These are phyloP conservation scores for Chrysoporthe puriensis DNA, from an alignment of 2,329 filamentous ascomycete genomes.

Conservation along the genomic window DNA sequence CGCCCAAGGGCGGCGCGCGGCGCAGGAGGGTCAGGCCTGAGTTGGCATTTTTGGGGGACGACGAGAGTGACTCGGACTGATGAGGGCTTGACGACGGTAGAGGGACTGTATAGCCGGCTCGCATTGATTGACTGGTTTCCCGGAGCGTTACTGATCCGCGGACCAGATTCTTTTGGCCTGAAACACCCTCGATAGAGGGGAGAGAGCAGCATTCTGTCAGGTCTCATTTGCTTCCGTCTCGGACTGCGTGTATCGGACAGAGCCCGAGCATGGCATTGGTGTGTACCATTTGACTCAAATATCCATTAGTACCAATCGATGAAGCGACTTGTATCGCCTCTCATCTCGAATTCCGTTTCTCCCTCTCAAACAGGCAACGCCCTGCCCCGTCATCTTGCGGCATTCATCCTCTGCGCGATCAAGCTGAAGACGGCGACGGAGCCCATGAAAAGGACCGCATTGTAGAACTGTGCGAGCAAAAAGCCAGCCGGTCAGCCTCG, in stretches of 20 bases:
- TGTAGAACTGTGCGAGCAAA: conserved; percentile 79
- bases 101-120: background rate
- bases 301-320: background rate
- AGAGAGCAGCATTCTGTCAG: background rate
- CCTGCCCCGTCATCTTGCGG: conserved; percentile 38
- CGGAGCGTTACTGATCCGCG: background rate
- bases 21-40: conserved; percentile 54
- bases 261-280: background rate
- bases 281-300: background rate
- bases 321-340: background rate
- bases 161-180: too few species aligned
- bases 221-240: background rate
- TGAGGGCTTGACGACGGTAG: background rate
- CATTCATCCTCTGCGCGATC: conserved; percentile 83
- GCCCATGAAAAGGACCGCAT: conserved; percentile 93
- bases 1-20: conserved; percentile 48
- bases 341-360: background rate
- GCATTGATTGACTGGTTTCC: background rate
- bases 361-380: too few species aligned
- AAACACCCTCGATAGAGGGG: background rate
- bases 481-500: background rate
- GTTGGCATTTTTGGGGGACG: conserved; percentile 68
- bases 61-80: conserved; percentile 70
- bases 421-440: conserved; percentile 94
- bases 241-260: background rate